Evolutionary conservation across 495 filamentous ascomycete genomes (phyloP).

Genomic region (Trichoderma gamsii): DNA sequence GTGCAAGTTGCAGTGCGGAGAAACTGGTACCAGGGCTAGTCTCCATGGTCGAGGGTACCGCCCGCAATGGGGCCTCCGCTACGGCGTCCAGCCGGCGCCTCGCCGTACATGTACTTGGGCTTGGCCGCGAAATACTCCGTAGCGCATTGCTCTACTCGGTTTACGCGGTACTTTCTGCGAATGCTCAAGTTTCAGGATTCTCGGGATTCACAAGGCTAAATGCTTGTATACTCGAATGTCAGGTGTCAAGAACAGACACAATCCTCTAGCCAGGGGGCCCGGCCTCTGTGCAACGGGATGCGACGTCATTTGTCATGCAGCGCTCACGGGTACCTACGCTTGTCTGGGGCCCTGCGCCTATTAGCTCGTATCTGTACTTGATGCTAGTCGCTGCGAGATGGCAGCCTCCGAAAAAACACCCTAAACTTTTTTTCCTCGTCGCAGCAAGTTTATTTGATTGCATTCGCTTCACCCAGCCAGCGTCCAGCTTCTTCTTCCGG

Average conservation of each 20-base stretch:
- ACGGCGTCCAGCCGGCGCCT: not conserved
- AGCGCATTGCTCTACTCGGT: too few relatives aligned
- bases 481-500: not conserved
- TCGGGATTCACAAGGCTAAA: too few relatives aligned
- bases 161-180: too few relatives aligned
- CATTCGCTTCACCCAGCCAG: not conserved
- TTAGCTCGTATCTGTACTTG: not conserved
- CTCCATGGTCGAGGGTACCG: not conserved
- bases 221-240: too few relatives aligned
- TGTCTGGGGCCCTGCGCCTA: not conserved
- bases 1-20: not conserved
- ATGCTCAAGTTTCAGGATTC: too few relatives aligned
- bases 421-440: not conserved
- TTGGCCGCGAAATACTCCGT: too few relatives aligned
- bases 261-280: not conserved
- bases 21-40: not conserved
- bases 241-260: not conserved
- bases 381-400: not conserved
- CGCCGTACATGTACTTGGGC: too few relatives aligned
- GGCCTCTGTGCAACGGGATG: not conserved
- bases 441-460: not conserved
- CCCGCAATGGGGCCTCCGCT: not conserved
- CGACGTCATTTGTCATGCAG: constrained; percentile 12
- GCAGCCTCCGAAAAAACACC: constrained; percentile 5
- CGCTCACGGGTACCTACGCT: not conserved